These are phyloP conservation scores for Diplodia intermedia DNA, from an alignment of 2,329 filamentous ascomycete genomes.

Conservation along the genomic window DNA sequence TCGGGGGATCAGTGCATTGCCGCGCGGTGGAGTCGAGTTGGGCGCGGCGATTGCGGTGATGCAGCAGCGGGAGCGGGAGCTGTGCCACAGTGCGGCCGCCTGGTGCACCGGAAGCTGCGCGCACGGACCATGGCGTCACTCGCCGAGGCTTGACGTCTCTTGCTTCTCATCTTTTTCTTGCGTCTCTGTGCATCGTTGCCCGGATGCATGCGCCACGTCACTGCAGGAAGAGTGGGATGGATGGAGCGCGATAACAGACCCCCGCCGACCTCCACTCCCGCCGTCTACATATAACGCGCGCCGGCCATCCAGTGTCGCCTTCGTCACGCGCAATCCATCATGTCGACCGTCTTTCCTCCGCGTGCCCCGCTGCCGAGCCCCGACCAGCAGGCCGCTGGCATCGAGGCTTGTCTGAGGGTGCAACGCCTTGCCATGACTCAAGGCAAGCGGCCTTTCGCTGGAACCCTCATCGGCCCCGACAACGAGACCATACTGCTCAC, in stretches of 20 bases:
- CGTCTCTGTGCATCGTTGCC: no score
- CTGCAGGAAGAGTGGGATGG: conserved; percentile 19
- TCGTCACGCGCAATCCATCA: background rate
- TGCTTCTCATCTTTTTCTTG: no score
- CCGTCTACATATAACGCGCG: background rate
- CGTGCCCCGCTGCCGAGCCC: conserved; percentile 5
- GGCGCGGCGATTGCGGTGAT: conserved; percentile 6
- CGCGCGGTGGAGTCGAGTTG: background rate
- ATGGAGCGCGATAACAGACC: conserved; percentile 16
- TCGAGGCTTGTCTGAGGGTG: conserved; percentile 51
- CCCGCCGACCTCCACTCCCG: background rate
- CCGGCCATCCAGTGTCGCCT: no score
- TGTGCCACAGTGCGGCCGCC: background rate
- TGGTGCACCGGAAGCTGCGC: background rate
- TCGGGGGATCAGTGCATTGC: background rate
- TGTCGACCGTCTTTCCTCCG: conserved; percentile 13
- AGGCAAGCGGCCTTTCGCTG: conserved; percentile 59
- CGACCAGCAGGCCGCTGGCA: conserved; percentile 33
- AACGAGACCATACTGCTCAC: conserved; percentile 57
- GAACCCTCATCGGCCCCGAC: conserved; percentile 58
- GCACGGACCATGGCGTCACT: conserved; percentile 6
- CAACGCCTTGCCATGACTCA: conserved; percentile 55
- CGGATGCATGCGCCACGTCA: no score
- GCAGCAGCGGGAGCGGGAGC: conserved; percentile 8
- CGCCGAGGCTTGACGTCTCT: no score